phyloP scores from a whole-genome alignment of 371 early-diverging fungal species.

The Haplosporangium sp. region DNA sequence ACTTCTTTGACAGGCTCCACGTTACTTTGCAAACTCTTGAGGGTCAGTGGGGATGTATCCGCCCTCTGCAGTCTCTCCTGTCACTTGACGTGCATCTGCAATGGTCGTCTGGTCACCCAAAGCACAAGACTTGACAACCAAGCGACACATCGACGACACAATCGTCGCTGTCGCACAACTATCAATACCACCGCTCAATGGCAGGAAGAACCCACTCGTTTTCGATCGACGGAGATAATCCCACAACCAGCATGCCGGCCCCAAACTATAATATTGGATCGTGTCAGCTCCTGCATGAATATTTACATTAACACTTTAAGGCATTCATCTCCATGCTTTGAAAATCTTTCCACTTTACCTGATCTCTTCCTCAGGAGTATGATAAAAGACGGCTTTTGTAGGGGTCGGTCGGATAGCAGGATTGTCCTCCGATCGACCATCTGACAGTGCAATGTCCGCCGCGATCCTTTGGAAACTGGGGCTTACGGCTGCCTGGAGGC shows the following conservation, averaged over 20 bases:
- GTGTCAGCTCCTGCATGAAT: background rate
- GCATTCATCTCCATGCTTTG: background rate
- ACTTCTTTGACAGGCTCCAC: background rate
- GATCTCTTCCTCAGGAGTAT: slow-evolving; percentile 85
- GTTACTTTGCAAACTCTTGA: slow-evolving; percentile 81
- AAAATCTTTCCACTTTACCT: slow-evolving; percentile 55
- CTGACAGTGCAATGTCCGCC: slow-evolving; percentile 66
- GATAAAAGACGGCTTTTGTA: slow-evolving; percentile 60
- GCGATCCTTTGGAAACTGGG: slow-evolving; percentile 72
- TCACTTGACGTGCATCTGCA: slow-evolving; percentile 78
- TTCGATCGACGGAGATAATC: slow-evolving; percentile 96
- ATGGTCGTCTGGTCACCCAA: slow-evolving; percentile 73
- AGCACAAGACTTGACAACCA: slow-evolving; percentile 73
- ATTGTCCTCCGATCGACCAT: slow-evolving; percentile 57
- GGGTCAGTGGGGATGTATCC: slow-evolving; percentile 83
- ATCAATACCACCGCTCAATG: slow-evolving; percentile 97
- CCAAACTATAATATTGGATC: slow-evolving; percentile 61
- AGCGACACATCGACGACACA: slow-evolving; percentile 94
- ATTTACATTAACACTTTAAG: background rate
- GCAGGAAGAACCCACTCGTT: slow-evolving; percentile 92
- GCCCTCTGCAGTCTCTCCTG: slow-evolving; percentile 61
- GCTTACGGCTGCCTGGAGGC: slow-evolving; percentile 80
- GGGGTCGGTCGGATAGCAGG: slow-evolving; percentile 29
- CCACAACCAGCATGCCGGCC: slow-evolving; percentile 99
- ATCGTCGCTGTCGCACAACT: slow-evolving; percentile 94